Base-by-base conservation (phyloP, 768 basidiomycete species). In the Phylloporus sp. region DNA sequence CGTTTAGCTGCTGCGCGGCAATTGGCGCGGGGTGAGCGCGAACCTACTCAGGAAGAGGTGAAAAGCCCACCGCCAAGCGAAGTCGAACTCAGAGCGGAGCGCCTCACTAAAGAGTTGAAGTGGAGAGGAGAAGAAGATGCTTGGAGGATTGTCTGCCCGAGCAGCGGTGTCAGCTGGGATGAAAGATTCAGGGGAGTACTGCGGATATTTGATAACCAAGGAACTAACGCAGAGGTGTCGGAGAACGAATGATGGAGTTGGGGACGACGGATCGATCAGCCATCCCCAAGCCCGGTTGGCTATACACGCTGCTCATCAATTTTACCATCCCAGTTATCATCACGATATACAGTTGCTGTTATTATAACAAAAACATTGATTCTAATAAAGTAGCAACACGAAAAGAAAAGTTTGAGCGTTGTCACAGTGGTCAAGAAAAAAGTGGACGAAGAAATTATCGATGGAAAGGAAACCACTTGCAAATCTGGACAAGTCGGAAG, bases 21-120 rank as follows among this genome's bases (percentile, higher is more conserved):
- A 42, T 78, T 97, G 13, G 81, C 86, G 8, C 78, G 80, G 8
- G 84, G 90, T 2, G 80, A 77, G 27, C 79, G 93, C 12, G 86
- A 92, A 59, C 83, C 86, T n/a, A 95, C 92, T 13, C 88, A 88
- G 63, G 89, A 88, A 53, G 95, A 97, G 69, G 60, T 69, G 39
- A 76, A 75, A 13, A 79, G 86, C 59, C 90, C 91, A 3, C 91
- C 93, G 4, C 84, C 83, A 26, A 93, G 88, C 2, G 92, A 97
- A 70, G 86, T 90, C 20, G 91, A 97, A 64, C 74, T 98, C 50
- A 81, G 88, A 40, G 86, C 86, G 34, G 93, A 97, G 71, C 76
- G 95, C 58, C 67, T 93, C 67, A 86, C 87, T 70, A 95, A 94
- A 72, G 95, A 98, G 72, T 67, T 83, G 59, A 76, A 82, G 59